Evolutionary conservation across 495 filamentous ascomycete genomes (phyloP).

Genomic region (Aspergillus saccharolyticus): DNA sequence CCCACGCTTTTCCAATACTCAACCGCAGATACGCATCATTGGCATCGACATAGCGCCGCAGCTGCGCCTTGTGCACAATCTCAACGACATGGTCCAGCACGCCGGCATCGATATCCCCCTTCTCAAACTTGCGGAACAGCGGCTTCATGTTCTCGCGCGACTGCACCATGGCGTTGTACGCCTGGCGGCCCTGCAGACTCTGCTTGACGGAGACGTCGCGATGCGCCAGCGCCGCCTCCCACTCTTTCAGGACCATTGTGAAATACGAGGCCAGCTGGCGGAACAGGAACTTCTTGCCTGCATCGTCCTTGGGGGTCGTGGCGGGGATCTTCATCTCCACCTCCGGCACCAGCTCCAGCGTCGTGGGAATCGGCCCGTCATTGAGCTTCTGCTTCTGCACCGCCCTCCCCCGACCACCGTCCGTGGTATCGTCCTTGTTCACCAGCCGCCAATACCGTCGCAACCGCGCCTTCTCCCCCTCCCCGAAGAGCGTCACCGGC

Average conservation of each 20-base stretch:
- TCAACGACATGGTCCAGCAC: constrained; percentile 84
- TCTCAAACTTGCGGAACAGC: constrained; percentile 85
- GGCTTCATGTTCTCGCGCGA: constrained; percentile 82
- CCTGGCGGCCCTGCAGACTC: constrained; percentile 71
- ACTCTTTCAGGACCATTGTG: constrained; percentile 84
- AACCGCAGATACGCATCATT: constrained; percentile 91
- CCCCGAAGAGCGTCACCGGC: constrained; percentile 75
- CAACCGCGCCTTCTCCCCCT: constrained; percentile 64
- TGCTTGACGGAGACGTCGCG: constrained; percentile 60
- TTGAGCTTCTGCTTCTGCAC: constrained; percentile 15
- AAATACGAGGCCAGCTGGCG: constrained; percentile 90
- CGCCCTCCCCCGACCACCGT: no score
- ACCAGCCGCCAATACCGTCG: constrained; percentile 62
- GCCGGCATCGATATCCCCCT: constrained; percentile 67
- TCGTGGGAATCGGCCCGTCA: constrained; percentile 63
- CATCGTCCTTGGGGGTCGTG: constrained; percentile 51
- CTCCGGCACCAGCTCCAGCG: constrained; percentile 69
- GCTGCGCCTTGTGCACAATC: constrained; percentile 87
- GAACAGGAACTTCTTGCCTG: constrained; percentile 63
- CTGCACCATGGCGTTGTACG: constrained; percentile 72
- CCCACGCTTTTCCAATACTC: constrained; percentile 90
- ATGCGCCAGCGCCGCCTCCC: constrained; percentile 70
- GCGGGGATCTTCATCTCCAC: constrained; percentile 77
- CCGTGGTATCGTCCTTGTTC: constrained; percentile 23
- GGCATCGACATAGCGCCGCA: constrained; percentile 86